Base-by-base conservation (phyloP, 805 yeast species). In the Teunomyces panamensis region DNA sequence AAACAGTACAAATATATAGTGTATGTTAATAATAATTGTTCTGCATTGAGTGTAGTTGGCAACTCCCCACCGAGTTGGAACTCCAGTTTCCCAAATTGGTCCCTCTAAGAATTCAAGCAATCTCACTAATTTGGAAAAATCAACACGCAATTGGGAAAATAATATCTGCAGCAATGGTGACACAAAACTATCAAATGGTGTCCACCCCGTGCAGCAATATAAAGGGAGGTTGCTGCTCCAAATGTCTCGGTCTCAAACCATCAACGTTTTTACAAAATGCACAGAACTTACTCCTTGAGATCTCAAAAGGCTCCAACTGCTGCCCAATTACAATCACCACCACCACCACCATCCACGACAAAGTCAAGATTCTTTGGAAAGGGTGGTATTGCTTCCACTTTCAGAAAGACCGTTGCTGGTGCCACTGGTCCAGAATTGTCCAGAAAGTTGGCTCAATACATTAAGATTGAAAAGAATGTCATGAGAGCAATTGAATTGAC, bases 281-380 rank as follows among this genome's bases (percentile, higher is more conserved):
- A 92, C 80, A 87, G 97, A 85, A 92, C 99, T 44, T 94, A 94
- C 75, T 92, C 99, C 30, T 79, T 92, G 73, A 90, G 99, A 82
- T 84, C 90, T 60, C 70, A 85, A 48, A 87, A 96, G 73, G 98
- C 97, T 34, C 99, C 99, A 53, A 91, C 99, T 49, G 98, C 98
- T 51, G 82, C 96, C 56, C 97, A 92, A 74, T 73, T 92, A 72
- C 91, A 86, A 68, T 80, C 87, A 44, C 97, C 98, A 30, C 92
- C 96, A 47, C 98, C 98, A 42, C 98, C 97, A 56, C 85, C 96
- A 36, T 84, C 97, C 29, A 75, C 96, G 46, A 87, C 97, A 62
- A 89, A 89, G 76, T 80, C 84, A 60, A 84, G 84, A 63, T 92
- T 91, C 75, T 92, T 94, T 63, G 98, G 98, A 63, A 83, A 84